Percentiles rank a stretch among this genome's conserved stretches.
These are phyloP conservation scores for Schwanniomyces sp. DNA, from an alignment of 805 yeast genomes.

Conservation along the genomic window DNA sequence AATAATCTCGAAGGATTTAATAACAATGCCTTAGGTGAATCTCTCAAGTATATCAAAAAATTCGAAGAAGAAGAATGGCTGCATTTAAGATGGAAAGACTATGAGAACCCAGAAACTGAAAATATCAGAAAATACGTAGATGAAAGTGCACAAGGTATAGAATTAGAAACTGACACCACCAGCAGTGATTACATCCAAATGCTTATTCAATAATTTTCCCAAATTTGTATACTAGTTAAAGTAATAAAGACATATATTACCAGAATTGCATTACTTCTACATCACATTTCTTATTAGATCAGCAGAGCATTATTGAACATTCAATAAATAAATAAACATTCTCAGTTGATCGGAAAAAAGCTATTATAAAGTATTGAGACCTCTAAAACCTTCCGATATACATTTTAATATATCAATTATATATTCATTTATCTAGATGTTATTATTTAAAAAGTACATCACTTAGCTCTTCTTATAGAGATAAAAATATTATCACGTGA, in stretches of 20 bases:
- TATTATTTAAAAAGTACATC: background rate
- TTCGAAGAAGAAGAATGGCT: constrained; percentile 45
- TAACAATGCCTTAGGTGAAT: constrained; percentile 33
- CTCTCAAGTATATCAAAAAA: constrained; percentile 36
- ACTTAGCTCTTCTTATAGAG: too few relatives aligned
- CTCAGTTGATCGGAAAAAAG: too few relatives aligned
- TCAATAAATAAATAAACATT: too few relatives aligned
- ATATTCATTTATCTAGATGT: background rate
- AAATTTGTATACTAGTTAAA: background rate
- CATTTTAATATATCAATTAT: background rate
- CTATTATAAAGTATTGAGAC: too few relatives aligned
- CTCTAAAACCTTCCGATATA: too few relatives aligned
- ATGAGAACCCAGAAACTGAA: constrained; percentile 14
- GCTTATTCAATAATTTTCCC: constrained; percentile 12
- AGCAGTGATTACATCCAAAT: constrained; percentile 25
- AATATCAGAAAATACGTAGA: constrained; percentile 14
- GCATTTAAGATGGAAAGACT: constrained; percentile 26
- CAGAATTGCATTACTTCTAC: background rate
- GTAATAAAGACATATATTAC: background rate
- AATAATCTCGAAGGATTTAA: constrained; percentile 25
- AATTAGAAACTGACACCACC: constrained; percentile 19
- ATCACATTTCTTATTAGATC: background rate
- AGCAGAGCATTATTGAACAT: too few relatives aligned
- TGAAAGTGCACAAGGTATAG: constrained; percentile 13
- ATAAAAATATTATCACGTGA: too few relatives aligned